Base-by-base conservation (phyloP, 768 basidiomycete species). In the Hydnum rufescens region DNA sequence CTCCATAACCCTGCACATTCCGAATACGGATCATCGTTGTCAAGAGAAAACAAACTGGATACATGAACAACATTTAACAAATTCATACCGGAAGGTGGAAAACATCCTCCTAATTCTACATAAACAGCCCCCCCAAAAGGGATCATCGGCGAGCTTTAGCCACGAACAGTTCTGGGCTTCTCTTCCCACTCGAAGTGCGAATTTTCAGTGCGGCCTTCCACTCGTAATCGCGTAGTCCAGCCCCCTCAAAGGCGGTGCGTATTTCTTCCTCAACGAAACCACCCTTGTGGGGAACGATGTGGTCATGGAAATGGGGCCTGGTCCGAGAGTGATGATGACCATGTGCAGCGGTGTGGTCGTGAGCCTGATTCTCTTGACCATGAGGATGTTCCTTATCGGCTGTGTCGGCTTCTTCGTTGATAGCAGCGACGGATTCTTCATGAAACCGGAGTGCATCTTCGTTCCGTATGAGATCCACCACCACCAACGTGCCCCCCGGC, bases 401-500 rank as follows among this genome's bases (percentile, higher is more conserved):
- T 22, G 36, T 60, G 57, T 53, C 52, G 49, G 26, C 48, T 54
- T n/a, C 53, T 51, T 39, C 22, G 13, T 22, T 22, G 13, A 39
- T 22, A 39, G 13, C 13, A 39, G n/a, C n/a, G n/a, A n/a, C n/a
- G n/a, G n/a, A n/a, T n/a, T n/a, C n/a, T n/a, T 39, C 36, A 39
- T 54, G 55, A 25, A 53, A 49, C 22, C 1, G 16, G 19, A 49
- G 3, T n/a, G 31, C 42, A 19, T 54, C 13, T 23, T 55, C 52
- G 26, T 26, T 36, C 32, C 59, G 56, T 8, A 70, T 60, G 31
- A 76, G 59, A 55, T 84, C 82, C 3, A 70, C 63, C 16, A 84
- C 72, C 42, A 83, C 64, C 0, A 85, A 66, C 28, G 65, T 62
- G 0, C 78, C 82, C 1, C 74, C 71, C 0, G 77, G 76, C 54